Conservation (phyloP, 495 filamentous ascomycete species). For the Penicillium macrosclerotiorum region DNA sequence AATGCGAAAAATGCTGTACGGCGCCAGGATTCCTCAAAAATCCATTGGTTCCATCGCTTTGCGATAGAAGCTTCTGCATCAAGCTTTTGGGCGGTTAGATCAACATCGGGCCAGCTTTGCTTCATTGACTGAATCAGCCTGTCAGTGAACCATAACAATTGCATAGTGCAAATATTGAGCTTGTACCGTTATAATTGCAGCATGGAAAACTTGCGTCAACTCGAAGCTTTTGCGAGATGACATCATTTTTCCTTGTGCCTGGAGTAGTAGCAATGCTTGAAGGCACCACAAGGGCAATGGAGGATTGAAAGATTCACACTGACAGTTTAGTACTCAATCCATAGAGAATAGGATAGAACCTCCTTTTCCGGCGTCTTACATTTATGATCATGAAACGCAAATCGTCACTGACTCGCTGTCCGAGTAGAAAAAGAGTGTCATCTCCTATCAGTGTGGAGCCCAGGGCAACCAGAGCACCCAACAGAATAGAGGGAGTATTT, state of each 20-base stretch:
- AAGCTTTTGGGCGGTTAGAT: too few species aligned
- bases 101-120: too few species aligned
- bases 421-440: background rate
- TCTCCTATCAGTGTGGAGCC: background rate
- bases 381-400: background rate
- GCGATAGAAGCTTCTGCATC: too few species aligned
- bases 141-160: background rate
- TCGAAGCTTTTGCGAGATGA: constrained; percentile 17
- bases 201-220: constrained; percentile 20
- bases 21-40: constrained; percentile 13
- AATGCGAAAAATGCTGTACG: constrained; percentile 22
- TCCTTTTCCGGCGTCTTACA: background rate
- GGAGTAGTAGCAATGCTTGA: constrained; percentile 13
- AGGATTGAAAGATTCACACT: constrained; percentile 13
- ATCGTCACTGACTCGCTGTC: background rate
- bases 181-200: constrained; percentile 14
- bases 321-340: too few species aligned
- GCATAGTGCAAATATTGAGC: too few species aligned
- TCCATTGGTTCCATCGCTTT: constrained; percentile 15
- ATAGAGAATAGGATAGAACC: too few species aligned
- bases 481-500: background rate
- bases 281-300: constrained; percentile 14
- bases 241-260: constrained; percentile 17
- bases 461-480: background rate
- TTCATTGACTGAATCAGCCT: background rate